These are phyloP conservation scores for Pseudocercospora eumusae DNA, from an alignment of 2,329 filamentous ascomycete species.

Conservation along the genomic window DNA sequence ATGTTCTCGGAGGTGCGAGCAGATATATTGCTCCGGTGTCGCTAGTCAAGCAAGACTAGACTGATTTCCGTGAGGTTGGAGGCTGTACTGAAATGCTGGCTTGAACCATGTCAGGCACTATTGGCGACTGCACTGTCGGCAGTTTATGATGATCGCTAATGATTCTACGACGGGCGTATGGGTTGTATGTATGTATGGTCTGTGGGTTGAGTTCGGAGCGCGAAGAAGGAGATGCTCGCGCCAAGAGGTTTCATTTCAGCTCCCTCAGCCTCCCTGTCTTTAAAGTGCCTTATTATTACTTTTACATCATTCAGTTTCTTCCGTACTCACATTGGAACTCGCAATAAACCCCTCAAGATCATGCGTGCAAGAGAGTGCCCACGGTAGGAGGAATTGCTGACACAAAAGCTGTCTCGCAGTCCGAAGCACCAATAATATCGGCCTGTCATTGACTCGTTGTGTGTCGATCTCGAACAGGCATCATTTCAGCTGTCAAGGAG, in stretches of 20 bases:
- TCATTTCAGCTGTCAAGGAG: too few relatives aligned
- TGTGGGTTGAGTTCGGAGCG: slow-evolving; percentile 10
- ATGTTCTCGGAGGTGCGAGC: slow-evolving; percentile 31
- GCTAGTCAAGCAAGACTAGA: slow-evolving; percentile 36
- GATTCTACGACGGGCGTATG: slow-evolving; percentile 6
- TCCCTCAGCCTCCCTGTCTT: too few relatives aligned
- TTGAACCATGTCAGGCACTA: not conserved
- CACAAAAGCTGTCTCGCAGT: too few relatives aligned
- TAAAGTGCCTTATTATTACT: too few relatives aligned
- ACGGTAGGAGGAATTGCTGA: not conserved
- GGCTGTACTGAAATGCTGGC: slow-evolving; percentile 3
- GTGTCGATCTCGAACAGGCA: too few relatives aligned
- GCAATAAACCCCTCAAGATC: not conserved
- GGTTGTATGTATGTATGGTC: slow-evolving; percentile 13
- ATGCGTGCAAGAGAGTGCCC: not conserved
- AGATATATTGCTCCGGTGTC: slow-evolving; percentile 38
- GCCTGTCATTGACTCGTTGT: too few relatives aligned
- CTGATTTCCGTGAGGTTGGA: not conserved
- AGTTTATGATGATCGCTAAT: slow-evolving; percentile 8
- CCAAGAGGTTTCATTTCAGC: slow-evolving; percentile 9
- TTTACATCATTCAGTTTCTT: too few relatives aligned
- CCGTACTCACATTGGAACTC: not conserved
- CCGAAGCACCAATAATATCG: too few relatives aligned
- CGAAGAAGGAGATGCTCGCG: slow-evolving; percentile 8
- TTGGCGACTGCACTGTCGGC: not conserved